These are phyloP conservation scores for Ascochyta pisi DNA, from an alignment of 2,329 filamentous ascomycete species.

Conservation along the genomic window DNA sequence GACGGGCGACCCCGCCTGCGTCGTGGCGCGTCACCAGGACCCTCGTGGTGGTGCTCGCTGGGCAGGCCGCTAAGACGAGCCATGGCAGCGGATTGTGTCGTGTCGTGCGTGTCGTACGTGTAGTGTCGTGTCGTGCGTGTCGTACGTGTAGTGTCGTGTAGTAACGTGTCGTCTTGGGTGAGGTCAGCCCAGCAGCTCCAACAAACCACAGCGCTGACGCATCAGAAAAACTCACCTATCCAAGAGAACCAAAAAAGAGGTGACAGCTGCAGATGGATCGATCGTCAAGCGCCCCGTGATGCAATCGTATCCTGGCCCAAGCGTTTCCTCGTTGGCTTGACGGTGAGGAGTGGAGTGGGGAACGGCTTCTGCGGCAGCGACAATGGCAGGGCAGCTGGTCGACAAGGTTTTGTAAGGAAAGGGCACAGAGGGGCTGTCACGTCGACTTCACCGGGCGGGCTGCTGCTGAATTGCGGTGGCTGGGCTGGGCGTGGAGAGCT, in stretches of 20 bases:
- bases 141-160: too few species aligned
- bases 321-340: neutral
- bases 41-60: constrained; percentile 46
- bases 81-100: constrained; percentile 28
- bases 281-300: constrained; percentile 19
- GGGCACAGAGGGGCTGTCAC: constrained; percentile 5
- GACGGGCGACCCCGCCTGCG: constrained; percentile 40
- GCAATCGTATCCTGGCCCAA: constrained; percentile 7
- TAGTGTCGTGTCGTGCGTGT: too few species aligned
- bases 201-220: constrained; percentile 2
- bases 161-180: constrained; percentile 9
- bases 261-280: neutral
- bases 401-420: constrained; percentile 9
- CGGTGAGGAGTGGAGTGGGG: neutral
- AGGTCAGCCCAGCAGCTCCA: constrained; percentile 3
- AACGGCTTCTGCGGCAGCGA: constrained; percentile 6
- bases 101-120: too few species aligned
- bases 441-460: neutral
- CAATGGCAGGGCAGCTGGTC: constrained; percentile 8
- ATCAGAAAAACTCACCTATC: constrained; percentile 11
- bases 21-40: constrained; percentile 43
- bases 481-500: constrained; percentile 13
- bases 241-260: constrained; percentile 21
- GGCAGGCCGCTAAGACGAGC: constrained; percentile 44
- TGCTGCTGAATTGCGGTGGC: constrained; percentile 12